These are phyloP conservation scores for Ilyonectria sp. DNA, from an alignment of 2,329 filamentous ascomycete genomes.

Conservation along the genomic window DNA sequence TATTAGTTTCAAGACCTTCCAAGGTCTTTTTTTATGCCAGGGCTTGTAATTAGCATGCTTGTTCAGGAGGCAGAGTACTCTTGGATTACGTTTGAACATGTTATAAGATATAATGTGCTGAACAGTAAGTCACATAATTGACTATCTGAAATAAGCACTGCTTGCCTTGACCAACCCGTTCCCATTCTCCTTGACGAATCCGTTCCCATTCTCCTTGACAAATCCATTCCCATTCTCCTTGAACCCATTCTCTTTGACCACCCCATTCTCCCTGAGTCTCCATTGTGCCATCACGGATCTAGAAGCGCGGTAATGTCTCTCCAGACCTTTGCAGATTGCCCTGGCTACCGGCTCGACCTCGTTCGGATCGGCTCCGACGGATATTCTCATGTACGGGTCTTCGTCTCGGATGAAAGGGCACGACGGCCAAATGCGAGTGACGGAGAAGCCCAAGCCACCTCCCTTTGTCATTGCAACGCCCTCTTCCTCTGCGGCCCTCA, in stretches of 20 bases:
- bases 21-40: too few species aligned
- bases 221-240: conserved; percentile 5
- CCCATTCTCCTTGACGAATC: conserved; percentile 2
- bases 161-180: conserved; percentile 1
- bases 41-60: too few species aligned
- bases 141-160: conserved; percentile 20
- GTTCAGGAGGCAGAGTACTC: not conserved
- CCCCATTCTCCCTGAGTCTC: conserved; percentile 33
- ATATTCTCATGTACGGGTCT: conserved; percentile 39
- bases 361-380: conserved; percentile 36
- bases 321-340: conserved; percentile 36
- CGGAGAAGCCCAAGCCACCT: conserved; percentile 37
- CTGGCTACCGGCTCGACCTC: conserved; percentile 37
- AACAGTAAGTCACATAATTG: too few species aligned
- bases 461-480: conserved; percentile 39
- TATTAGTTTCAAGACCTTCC: too few species aligned
- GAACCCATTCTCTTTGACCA: not conserved
- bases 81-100: not conserved
- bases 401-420: conserved; percentile 36
- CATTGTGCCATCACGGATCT: conserved; percentile 34
- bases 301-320: conserved; percentile 33
- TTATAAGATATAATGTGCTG: too few species aligned
- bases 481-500: conserved; percentile 36
- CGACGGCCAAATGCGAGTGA: conserved; percentile 38
- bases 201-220: not conserved